Conservation (phyloP, 306 rosid genomes). For the Elaeagnus macrophylla region DNA sequence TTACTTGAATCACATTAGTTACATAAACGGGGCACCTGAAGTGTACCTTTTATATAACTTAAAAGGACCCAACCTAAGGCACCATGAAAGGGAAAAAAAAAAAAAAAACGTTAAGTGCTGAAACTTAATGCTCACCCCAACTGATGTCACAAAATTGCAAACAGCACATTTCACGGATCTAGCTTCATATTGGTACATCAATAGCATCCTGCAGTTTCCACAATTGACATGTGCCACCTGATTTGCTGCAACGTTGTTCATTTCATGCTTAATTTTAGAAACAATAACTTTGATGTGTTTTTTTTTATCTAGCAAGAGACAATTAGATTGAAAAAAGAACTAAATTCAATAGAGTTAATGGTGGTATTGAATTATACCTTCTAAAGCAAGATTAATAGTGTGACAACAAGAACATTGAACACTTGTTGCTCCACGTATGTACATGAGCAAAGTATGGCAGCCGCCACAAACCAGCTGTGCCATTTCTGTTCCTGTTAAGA, state of each 20-base stretch:
- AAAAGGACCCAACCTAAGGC: no score
- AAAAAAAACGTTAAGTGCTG: no score
- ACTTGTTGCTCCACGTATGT: conserved; percentile 93
- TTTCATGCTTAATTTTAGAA: conserved; percentile 12
- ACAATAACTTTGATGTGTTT: neutral
- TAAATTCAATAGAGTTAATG: neutral
- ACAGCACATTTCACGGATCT: conserved; percentile 94
- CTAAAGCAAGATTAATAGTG: conserved; percentile 90
- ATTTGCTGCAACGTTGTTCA: conserved; percentile 59
- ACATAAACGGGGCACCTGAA: no score
- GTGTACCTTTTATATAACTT: no score
- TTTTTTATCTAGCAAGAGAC: neutral
- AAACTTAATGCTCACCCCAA: conserved; percentile 61
- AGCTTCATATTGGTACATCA: conserved; percentile 94
- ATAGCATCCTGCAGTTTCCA: conserved; percentile 89
- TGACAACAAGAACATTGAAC: conserved; percentile 99
- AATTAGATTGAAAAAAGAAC: neutral
- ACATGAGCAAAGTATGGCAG: conserved; percentile 97
- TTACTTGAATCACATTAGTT: no score
- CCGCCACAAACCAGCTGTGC: conserved; percentile 98
- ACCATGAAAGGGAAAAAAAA: no score
- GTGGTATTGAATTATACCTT: conserved; percentile 41
- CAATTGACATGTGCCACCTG: conserved; percentile 98
- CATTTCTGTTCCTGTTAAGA: conserved; percentile 84
- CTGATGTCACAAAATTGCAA: conserved; percentile 93